phyloP scores from a whole-genome alignment of 768 basidiomycete genomes.

The Filobasidium wieringae region DNA sequence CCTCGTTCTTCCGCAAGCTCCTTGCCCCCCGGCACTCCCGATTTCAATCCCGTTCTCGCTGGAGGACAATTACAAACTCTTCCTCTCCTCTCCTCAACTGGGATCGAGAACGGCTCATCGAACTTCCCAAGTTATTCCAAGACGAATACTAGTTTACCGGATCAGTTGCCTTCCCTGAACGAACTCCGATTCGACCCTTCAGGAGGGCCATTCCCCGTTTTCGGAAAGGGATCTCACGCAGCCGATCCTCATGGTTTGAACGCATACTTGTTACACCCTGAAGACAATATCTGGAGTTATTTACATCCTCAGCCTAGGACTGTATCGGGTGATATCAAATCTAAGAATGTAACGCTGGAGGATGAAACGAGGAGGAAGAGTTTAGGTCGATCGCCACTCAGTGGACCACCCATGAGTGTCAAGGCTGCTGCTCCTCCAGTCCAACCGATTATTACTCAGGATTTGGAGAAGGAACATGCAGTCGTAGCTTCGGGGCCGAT shows the following conservation, averaged over 20 bases:
- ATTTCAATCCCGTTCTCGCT: not conserved
- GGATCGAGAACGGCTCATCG: not conserved
- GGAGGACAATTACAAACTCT: not conserved
- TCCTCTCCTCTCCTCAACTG: not conserved
- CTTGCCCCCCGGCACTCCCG: not conserved
- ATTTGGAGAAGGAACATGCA: too few relatives aligned
- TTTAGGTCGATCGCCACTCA: too few relatives aligned
- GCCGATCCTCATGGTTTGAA: constrained; percentile 27
- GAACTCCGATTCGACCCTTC: not conserved
- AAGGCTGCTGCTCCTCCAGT: too few relatives aligned
- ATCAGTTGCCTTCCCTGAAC: not conserved
- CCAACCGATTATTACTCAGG: too few relatives aligned
- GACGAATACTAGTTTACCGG: not conserved
- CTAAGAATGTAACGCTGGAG: too few relatives aligned
- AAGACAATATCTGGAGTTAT: constrained; percentile 9
- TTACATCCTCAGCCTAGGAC: not conserved
- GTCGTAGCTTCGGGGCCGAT: too few relatives aligned
- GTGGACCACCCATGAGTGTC: too few relatives aligned
- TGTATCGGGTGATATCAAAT: not conserved
- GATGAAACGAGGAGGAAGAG: too few relatives aligned
- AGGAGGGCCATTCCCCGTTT: not conserved
- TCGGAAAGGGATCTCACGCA: not conserved
- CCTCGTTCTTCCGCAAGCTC: not conserved
- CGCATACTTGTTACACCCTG: constrained; percentile 29
- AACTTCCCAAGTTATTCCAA: not conserved